Evolutionary conservation across 2,329 filamentous ascomycete species (phyloP), one percentile per base, ranked within the genome.

Genomic region (Endoconidiophora polonica): DNA sequence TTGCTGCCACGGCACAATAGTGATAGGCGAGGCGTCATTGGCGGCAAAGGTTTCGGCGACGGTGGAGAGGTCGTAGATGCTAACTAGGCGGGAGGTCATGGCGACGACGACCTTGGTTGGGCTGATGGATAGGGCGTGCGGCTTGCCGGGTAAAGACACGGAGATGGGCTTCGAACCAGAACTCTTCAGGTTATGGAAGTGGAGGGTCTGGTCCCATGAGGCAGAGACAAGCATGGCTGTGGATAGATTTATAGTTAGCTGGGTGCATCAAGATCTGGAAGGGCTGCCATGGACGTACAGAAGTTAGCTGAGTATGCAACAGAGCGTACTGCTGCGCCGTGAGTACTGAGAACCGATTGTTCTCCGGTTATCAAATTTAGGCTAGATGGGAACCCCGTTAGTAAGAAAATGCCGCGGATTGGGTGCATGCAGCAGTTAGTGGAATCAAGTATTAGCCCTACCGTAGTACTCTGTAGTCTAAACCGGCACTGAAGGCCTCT

Each of bases 191-290:
- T 82, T 74, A 68, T 94, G 86, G 52, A 95, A 73, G 63, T 94
- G 87, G 42, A 98, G 72, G 5, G 85, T 94, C 54, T 76, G 79
- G 65, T 98, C 90, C 91, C 91, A 98, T 4, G 88, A 93, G 48
- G 85, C 84, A 50, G 87, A 94, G 56, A 96, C 72, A 52, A 98
- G 74, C 55, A 95, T 70, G 45, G 75, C 76, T 79, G 55, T 7
- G 5, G 42, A 9, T 38, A 29, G 41, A 18, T n/a, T 33, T 18
- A 16, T 5, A 22, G 26, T 42, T 45, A 45, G 49, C 24, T 9
- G 29, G 33, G 33, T 42, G 20, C 22, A 9, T 9, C 46, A 20
- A 23, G 22, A 36, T 16, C 22, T 38, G 12, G 44, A 38, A 43
- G 10, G 46, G 23, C n/a, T 1, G 23, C 12, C 39, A 22, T 44